Evolutionary conservation across 1,284 basidiomycete genomes (phyloP), one percentile per base, ranked within the genome.

Genomic region (Apiotrichum sp.): DNA sequence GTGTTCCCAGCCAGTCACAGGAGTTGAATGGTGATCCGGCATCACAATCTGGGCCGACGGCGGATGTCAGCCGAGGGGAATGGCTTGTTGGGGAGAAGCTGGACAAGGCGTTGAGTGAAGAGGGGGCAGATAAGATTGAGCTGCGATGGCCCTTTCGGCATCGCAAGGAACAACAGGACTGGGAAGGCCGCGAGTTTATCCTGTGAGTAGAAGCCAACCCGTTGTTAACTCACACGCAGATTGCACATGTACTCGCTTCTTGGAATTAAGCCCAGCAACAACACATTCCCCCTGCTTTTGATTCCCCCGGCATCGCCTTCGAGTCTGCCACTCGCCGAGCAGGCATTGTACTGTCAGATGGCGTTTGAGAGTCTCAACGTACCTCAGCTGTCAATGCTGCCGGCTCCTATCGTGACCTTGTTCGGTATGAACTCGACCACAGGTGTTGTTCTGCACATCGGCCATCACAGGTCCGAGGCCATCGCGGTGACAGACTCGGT

Each of bases 291-390:
- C 0, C 62, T 76, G 1, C 64, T 76, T 10, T 63, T 77, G 29
- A 55, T 77, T 2, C 74, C 70, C 3, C 84, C 86, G 22, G 81
- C 92, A 22, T 82, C 89, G 14, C 83, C 67, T 4, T 58, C 69
- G 3, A 59, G 65, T 1, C 57, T 75, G 4, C 66, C 74, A 0
- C 65, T 75, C 6, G 81, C 88, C n/a, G 82, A 87, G 52, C 80
- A 82, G 52, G 81, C 84, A 5, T 83, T 86, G 69, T 89, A 95
- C 68, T 87, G 87, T 62, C 90, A 89, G 69, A 81, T 93, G 55
- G 92, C 96, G 72, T 98, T 98, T 70, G 93, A 98, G 72, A 83
- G 86, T 14, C 89, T 97, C 81, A 96, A 97, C 71, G 85, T 87
- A 44, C 88, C 93, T 4, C 88, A 85, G 33, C 84, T 97, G 62